Percentiles rank a stretch among this genome's conserved stretches.
Conservation (phyloP, 1,284 basidiomycete genomes). For the Papiliotrema nemorosa region DNA sequence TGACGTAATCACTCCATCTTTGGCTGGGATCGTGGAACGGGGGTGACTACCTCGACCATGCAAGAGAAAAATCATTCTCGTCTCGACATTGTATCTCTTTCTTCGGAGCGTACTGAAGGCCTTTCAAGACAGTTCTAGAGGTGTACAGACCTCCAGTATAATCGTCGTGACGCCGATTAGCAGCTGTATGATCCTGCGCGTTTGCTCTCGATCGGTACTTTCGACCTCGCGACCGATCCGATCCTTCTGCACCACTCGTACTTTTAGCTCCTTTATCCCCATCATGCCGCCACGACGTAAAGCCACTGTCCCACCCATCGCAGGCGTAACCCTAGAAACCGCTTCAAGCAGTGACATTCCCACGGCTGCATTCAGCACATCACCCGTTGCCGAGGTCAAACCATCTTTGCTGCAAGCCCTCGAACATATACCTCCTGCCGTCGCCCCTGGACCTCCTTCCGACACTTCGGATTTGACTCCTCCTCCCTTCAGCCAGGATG, state of each 20-base stretch:
- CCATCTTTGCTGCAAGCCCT: constrained; percentile 14
- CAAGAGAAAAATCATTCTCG: background rate
- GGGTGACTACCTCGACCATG: too few relatives aligned
- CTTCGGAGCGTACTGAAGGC: too few relatives aligned
- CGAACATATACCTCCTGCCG: constrained; percentile 14
- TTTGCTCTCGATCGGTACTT: background rate
- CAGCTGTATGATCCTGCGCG: too few relatives aligned
- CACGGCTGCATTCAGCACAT: background rate
- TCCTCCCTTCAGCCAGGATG: background rate
- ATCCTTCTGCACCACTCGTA: too few relatives aligned
- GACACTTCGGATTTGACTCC: constrained; percentile 3
- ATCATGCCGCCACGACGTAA: background rate
- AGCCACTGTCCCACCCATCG: too few relatives aligned
- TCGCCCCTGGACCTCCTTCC: background rate
- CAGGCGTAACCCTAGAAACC: too few relatives aligned
- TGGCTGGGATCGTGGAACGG: too few relatives aligned
- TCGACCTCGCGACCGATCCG: background rate
- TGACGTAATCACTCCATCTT: too few relatives aligned
- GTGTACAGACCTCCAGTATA: too few relatives aligned
- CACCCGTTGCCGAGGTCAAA: background rate
- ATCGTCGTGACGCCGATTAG: too few relatives aligned
- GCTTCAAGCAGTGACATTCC: background rate
- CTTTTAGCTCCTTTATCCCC: background rate
- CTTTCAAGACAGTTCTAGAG: too few relatives aligned
- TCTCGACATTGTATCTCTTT: background rate